Conservation (phyloP, 768 basidiomycete genomes). For the Suillus discolor region DNA sequence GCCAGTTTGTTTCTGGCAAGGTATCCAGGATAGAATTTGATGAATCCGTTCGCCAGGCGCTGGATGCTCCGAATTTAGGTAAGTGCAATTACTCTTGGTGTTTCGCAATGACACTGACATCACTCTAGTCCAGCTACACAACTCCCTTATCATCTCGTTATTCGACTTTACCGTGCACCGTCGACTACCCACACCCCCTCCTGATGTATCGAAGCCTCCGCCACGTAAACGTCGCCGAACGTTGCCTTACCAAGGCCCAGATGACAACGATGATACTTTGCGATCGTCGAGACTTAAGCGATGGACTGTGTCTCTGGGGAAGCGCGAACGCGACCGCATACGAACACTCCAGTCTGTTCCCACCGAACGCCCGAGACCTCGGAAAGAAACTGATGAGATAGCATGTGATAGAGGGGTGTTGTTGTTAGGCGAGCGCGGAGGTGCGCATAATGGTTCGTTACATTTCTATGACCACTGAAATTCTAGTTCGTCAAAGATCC, state of each 20-base stretch:
- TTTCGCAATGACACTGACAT: slow-evolving; percentile 13
- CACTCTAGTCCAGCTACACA: slow-evolving; percentile 73
- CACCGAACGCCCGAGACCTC: slow-evolving; percentile 46
- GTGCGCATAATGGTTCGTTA: slow-evolving; percentile 38
- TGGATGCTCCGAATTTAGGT: slow-evolving; percentile 62
- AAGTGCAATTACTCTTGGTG: slow-evolving; percentile 13
- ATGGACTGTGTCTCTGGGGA: slow-evolving; percentile 74
- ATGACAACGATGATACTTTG: slow-evolving; percentile 55
- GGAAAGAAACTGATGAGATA: slow-evolving; percentile 65
- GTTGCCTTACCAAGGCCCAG: slow-evolving; percentile 72
- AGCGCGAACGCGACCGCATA: slow-evolving; percentile 74
- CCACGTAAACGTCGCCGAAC: slow-evolving; percentile 69
- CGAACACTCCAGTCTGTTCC: slow-evolving; percentile 49
- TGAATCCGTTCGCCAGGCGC: slow-evolving; percentile 59
- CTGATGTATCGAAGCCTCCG: slow-evolving; percentile 60
- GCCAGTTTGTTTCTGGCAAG: slow-evolving; percentile 65
- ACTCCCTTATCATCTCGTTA: slow-evolving; percentile 80
- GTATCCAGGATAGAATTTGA: slow-evolving; percentile 80
- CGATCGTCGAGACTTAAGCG: slow-evolving; percentile 68
- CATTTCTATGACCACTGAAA: not conserved
- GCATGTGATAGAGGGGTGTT: slow-evolving; percentile 68
- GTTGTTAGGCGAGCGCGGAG: slow-evolving; percentile 65
- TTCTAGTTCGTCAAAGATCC: slow-evolving; percentile 45
- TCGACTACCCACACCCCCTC: slow-evolving; percentile 65
- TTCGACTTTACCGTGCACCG: slow-evolving; percentile 79